Base-by-base conservation (phyloP, 1,284 basidiomycete species). In the Serendipita sp. region DNA sequence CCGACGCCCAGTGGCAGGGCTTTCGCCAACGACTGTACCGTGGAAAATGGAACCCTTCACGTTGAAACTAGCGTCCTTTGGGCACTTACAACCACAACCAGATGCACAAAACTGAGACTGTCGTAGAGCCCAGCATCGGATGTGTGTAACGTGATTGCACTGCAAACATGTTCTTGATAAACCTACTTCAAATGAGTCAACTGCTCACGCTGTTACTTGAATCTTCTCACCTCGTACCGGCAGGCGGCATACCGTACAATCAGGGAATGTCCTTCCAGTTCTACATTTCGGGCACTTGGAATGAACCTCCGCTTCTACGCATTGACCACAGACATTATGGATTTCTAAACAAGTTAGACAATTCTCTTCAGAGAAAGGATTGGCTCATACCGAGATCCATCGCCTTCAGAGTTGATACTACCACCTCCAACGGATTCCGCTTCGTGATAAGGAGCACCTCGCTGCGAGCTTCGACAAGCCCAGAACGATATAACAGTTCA, bases 41-140 rank as follows among this genome's bases (percentile, higher is more conserved):
- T 22, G 22, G 22, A 22, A 22, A 22, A 22, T 22, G 22, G 22
- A 22, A 22, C 22, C 22, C 22, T 8, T 22, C 45, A 49, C 53
- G 53, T 58, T 30, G 29, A 58, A 58, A 10, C 22, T 26, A n/a
- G 30, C 12, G 30, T 58, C 32, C 22, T n/a, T 22, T 4, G 53
- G 53, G 30, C 53, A 58, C 32, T 58, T 35, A 30, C 53, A 58
- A 6, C 53, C 53, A 58, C 53, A 58, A 10, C 53, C 53, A 58
- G 53, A 26, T 22, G 30, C 22, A 34, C 53, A 58, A 58, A 12
- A n/a, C n/a, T 4, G 15, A 8, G 15, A 26, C 5, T 8, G 12
- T 26, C 32, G 53, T 35, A 26, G 53, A 22, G 17, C 53, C 53
- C 53, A 58, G 34, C 53, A 58, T 30, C 30, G n/a, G 26, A 58